These are phyloP conservation scores for Chlorencoelia australis DNA, from an alignment of 2,329 filamentous ascomycete genomes.

Conservation along the genomic window DNA sequence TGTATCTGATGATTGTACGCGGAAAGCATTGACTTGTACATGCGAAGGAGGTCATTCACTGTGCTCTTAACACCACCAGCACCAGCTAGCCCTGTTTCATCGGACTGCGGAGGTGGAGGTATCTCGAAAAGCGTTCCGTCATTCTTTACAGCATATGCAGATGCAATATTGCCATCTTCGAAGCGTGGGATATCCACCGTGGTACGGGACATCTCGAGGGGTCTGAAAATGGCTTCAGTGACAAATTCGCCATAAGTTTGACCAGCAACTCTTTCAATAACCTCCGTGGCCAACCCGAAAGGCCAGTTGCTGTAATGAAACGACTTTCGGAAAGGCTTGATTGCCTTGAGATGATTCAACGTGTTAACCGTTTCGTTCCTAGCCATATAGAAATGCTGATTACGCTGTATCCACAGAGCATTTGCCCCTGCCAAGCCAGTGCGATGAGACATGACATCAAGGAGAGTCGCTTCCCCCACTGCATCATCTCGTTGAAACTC, in stretches of 20 bases:
- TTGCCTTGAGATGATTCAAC: background rate
- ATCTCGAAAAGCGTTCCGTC: background rate
- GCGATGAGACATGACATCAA: constrained; percentile 2
- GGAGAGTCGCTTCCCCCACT: background rate
- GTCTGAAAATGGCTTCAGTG: background rate
- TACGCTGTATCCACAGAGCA: background rate
- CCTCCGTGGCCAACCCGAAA: background rate
- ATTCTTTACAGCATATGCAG: background rate
- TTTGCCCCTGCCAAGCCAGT: background rate
- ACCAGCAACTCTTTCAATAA: constrained; percentile 2
- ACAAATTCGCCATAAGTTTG: background rate
- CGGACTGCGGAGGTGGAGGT: background rate
- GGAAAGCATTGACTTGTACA: constrained; percentile 1
- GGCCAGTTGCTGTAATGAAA: constrained; percentile 1
- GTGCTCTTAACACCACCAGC: background rate
- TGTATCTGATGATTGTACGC: constrained; percentile 1
- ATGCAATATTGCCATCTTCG: background rate
- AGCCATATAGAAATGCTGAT: background rate
- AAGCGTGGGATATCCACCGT: background rate
- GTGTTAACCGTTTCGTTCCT: background rate
- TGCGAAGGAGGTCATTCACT: constrained; percentile 1
- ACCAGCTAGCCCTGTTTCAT: constrained; percentile 1
- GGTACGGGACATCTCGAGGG: background rate
- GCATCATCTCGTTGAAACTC: background rate
- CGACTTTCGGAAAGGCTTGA: background rate